Evolutionary conservation across 2,329 filamentous ascomycete species (phyloP).

Genomic region (Aureobasidium musti): DNA sequence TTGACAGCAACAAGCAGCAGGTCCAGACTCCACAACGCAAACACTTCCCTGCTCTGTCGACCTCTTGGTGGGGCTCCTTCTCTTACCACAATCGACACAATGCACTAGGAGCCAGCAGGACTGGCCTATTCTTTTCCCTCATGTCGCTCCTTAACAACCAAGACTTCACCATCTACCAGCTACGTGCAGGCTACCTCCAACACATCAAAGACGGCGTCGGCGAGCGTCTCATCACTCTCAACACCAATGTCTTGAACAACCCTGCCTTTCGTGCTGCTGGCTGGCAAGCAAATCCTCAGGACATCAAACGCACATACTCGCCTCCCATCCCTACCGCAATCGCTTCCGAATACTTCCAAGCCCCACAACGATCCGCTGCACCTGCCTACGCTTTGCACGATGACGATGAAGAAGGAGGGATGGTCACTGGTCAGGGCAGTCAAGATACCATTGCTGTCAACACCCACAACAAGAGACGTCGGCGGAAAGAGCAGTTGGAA

Average conservation of each 20-base stretch:
- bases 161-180: slow-evolving; percentile 74
- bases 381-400: slow-evolving; percentile 59
- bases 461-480: slow-evolving; percentile 63
- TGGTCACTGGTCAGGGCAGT: slow-evolving; percentile 66
- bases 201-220: slow-evolving; percentile 81
- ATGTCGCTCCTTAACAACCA: slow-evolving; percentile 46
- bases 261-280: slow-evolving; percentile 80
- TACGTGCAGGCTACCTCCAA: slow-evolving; percentile 77
- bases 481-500: slow-evolving; percentile 72
- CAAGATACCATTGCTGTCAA: slow-evolving; percentile 69
- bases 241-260: slow-evolving; percentile 76
- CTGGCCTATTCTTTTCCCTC: slow-evolving; percentile 28
- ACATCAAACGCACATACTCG: slow-evolving; percentile 81
- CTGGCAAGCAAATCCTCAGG: slow-evolving; percentile 72
- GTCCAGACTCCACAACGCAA: not conserved
- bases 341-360: slow-evolving; percentile 77
- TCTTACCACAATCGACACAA: not conserved
- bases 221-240: slow-evolving; percentile 78
- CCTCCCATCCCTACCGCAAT: slow-evolving; percentile 82
- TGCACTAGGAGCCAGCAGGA: slow-evolving; percentile 29
- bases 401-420: slow-evolving; percentile 68
- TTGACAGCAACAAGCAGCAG: slow-evolving; percentile 21
- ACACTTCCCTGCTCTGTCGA: not conserved
- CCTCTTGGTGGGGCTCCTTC: not conserved
- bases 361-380: slow-evolving; percentile 58